Conservation (phyloP, 2,329 filamentous ascomycete species). For the Hawksworthiomyces lignivorus region DNA sequence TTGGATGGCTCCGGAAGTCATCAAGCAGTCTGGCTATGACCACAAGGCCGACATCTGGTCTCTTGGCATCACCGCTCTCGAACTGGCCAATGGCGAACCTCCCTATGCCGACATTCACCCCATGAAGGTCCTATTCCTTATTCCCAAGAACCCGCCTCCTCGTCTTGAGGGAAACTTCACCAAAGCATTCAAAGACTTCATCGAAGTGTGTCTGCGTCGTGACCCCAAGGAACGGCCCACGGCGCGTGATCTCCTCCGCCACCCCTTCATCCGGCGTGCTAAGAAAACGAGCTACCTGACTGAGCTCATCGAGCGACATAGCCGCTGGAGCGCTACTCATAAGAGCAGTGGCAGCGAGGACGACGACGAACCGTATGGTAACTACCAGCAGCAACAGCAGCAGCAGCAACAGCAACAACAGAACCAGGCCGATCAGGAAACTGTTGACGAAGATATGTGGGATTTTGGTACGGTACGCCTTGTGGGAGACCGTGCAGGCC, state of each 20-base stretch:
- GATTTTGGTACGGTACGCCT: slow-evolving; percentile 95
- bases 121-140: slow-evolving; percentile 96
- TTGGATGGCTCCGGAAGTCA: slow-evolving; percentile 99
- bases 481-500: slow-evolving; percentile 56
- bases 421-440: slow-evolving; percentile 44
- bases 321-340: slow-evolving; percentile 76
- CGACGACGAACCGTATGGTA: slow-evolving; percentile 21
- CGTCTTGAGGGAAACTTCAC: slow-evolving; percentile 73
- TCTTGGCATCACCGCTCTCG: slow-evolving; percentile 85
- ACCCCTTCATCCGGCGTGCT: slow-evolving; percentile 82
- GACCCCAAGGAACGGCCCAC: slow-evolving; percentile 85
- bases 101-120: slow-evolving; percentile 95
- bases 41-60: slow-evolving; percentile 99
- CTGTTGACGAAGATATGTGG: slow-evolving; percentile 80
- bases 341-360: slow-evolving; percentile 44
- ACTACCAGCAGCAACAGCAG: slow-evolving; percentile 44
- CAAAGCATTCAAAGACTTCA: slow-evolving; percentile 75
- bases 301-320: slow-evolving; percentile 86
- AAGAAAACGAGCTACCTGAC: slow-evolving; percentile 97
- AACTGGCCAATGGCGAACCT: slow-evolving; percentile 84
- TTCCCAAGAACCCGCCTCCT: slow-evolving; percentile 88
- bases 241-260: slow-evolving; percentile 78
- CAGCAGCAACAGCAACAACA: slow-evolving; percentile 18
- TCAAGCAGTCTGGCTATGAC: slow-evolving; percentile 96
- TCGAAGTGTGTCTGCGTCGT: slow-evolving; percentile 75